Evolutionary conservation across 495 filamentous ascomycete genomes (phyloP).

Genomic region (Trichodelitschia bisporula): DNA sequence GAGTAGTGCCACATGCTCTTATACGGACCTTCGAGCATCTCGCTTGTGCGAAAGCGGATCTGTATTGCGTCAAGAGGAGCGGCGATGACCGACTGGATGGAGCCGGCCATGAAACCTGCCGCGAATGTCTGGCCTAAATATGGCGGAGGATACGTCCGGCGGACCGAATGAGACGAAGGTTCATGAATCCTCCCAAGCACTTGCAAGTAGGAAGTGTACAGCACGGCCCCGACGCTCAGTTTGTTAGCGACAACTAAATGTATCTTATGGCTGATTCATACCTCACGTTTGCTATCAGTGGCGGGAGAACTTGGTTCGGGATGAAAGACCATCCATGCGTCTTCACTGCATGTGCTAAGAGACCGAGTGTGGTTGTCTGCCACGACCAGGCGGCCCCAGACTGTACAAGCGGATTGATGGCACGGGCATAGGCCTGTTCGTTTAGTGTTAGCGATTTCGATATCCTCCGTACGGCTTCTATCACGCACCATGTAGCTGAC

Average conservation of each 20-base stretch:
- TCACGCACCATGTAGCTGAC: constrained; percentile 32
- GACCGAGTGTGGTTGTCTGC: constrained; percentile 48
- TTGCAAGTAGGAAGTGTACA: constrained; percentile 77
- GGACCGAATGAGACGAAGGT: constrained; percentile 39
- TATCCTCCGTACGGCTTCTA: neutral
- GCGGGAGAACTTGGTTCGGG: constrained; percentile 70
- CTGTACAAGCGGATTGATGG: constrained; percentile 35
- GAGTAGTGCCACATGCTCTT: constrained; percentile 68
- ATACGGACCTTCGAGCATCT: constrained; percentile 42
- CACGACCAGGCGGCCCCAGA: constrained; percentile 37
- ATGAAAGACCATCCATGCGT: constrained; percentile 70
- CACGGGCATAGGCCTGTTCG: constrained; percentile 34
- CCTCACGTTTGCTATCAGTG: constrained; percentile 59
- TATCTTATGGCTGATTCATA: constrained; percentile 10
- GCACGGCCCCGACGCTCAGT: constrained; percentile 42
- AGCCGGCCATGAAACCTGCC: constrained; percentile 55
- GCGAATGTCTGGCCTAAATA: constrained; percentile 36
- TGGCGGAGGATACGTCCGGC: constrained; percentile 55
- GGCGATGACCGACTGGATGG: constrained; percentile 54
- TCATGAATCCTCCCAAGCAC: constrained; percentile 46
- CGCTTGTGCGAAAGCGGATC: constrained; percentile 46
- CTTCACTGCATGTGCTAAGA: constrained; percentile 55
- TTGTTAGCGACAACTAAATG: neutral
- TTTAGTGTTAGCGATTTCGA: neutral
- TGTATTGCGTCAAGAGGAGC: constrained; percentile 78